These are phyloP conservation scores for Backusella luteola DNA, from an alignment of 192 early-diverging fungal species.

Conservation along the genomic window DNA sequence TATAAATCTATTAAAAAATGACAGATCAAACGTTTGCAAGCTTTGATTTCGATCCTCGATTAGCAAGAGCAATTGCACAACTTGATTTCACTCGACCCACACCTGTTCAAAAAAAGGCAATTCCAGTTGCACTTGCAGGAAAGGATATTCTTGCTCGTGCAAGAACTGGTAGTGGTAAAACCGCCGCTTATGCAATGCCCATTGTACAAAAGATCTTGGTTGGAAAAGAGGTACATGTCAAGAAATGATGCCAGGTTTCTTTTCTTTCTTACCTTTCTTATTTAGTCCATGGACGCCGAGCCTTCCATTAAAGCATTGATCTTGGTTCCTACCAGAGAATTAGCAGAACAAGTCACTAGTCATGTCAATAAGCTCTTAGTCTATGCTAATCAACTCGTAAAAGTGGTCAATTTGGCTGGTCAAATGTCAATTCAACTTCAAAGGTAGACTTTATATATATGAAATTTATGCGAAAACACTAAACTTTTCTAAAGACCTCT, in stretches of 20 bases:
- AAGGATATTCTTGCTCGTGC: conserved; percentile 94
- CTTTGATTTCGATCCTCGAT: conserved; percentile 85
- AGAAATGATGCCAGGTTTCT: neutral
- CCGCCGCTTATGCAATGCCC: conserved; percentile 91
- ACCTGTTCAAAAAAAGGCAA: conserved; percentile 82
- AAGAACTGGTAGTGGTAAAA: conserved; percentile 95
- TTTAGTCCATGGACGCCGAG: conserved; percentile 8
- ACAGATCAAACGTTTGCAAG: conserved; percentile 45
- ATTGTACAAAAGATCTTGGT: conserved; percentile 88
- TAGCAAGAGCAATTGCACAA: conserved; percentile 82
- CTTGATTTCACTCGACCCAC: conserved; percentile 86
- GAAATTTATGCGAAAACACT: neutral
- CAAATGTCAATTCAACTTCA: conserved; percentile 53
- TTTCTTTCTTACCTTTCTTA: neutral
- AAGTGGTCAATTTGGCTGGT: conserved; percentile 64
- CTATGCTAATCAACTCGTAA: conserved; percentile 70
- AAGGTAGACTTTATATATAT: conserved; percentile 36
- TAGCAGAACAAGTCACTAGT: conserved; percentile 88
- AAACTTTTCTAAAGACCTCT: conserved; percentile 55
- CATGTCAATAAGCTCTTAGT: conserved; percentile 70
- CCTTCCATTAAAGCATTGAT: conserved; percentile 61
- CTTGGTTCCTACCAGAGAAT: conserved; percentile 92
- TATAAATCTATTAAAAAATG: neutral
- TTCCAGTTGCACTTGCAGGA: conserved; percentile 88
- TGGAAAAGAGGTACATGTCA: conserved; percentile 54